Evolutionary conservation across 2,329 filamentous ascomycete genomes (phyloP), one percentile per base, ranked within the genome.

Genomic region (Pestalotiopsis sp.): DNA sequence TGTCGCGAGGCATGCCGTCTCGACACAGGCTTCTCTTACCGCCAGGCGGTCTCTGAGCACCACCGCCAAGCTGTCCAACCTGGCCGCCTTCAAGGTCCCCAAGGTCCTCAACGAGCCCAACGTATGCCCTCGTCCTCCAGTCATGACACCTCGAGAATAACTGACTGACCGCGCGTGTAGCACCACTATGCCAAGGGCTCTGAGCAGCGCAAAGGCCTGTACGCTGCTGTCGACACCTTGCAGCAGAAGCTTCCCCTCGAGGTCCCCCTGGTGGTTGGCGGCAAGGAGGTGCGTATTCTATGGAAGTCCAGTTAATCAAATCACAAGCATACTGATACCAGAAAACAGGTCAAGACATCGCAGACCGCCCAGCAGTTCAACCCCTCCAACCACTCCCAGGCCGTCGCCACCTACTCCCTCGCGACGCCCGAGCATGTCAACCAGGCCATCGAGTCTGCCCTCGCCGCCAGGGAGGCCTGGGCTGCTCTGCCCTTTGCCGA

Each of bases 81-180:
- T 97, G 72, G 95, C 94, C 64, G 87, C 90, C 70, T 98, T 98
- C 88, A 95, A 93, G 85, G 88, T 95, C 65, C 96, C 96, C 64
- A 90, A 90, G 71, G 89, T 98, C 75, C 85, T 89, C 78, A 99
- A 99, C 79, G 96, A 99, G 84, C 94, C 94, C n/a, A 99, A 98
- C 80, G 95, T 97, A 82, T 80, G 93, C 86, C 41, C 59, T 38
- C 25, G 57, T 65, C 66, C 67, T 31, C 27, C 39, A 13, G 11
- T 20, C 20, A 13, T 14, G 17, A 23, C 17, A n/a, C 25, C 4
- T 13, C 2, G 20, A 12, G 23, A 57, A 66, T 57, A 2, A 4
- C 11, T n/a, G 2, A 23, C 56, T 66, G 9, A 66, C 64, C 11
- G 12, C 67, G 64, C 17, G 2, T 68, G 68, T 75, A 98, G 94